Evolutionary conservation across 2,329 filamentous ascomycete species (phyloP).

Genomic region (Alternaria tenuissima): DNA sequence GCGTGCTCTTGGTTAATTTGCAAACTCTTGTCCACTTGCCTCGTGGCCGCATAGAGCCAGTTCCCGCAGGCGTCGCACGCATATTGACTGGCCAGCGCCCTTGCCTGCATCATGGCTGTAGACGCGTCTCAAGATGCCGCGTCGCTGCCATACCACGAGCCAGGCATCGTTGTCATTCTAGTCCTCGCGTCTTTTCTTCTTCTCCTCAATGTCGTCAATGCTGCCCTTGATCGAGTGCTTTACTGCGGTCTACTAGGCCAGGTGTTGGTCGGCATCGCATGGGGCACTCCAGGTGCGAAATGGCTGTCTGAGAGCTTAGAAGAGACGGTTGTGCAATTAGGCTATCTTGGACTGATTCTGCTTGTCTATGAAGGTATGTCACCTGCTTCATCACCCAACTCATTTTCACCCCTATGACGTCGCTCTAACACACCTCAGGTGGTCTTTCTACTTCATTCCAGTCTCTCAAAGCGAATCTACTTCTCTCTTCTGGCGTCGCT

Average conservation of each 20-base stretch:
- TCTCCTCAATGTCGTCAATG: conserved; percentile 66
- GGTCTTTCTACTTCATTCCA: conserved; percentile 65
- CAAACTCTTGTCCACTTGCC: conserved; percentile 9
- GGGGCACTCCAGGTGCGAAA: conserved; percentile 71
- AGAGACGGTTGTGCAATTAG: conserved; percentile 67
- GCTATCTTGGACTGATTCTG: conserved; percentile 76
- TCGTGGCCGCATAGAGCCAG: conserved; percentile 17
- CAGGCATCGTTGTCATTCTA: conserved; percentile 66
- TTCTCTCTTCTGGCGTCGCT: conserved; percentile 69
- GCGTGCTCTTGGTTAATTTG: conserved; percentile 7
- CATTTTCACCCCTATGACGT: background rate
- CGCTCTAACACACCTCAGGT: conserved; percentile 51
- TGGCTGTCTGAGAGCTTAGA: conserved; percentile 65
- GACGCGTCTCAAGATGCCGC: conserved; percentile 28
- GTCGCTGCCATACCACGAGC: conserved; percentile 68
- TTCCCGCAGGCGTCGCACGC: conserved; percentile 11
- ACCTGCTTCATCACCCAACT: background rate
- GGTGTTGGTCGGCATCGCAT: conserved; percentile 73
- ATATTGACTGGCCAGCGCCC: conserved; percentile 16
- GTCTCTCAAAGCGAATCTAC: conserved; percentile 66
- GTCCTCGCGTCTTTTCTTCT: conserved; percentile 69
- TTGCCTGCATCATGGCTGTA: conserved; percentile 35
- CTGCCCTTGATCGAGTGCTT: conserved; percentile 64
- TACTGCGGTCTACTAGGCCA: conserved; percentile 79
- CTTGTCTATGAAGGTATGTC: conserved; percentile 72